Conservation (phyloP, 768 basidiomycete species). For the Lepiota venenata region DNA sequence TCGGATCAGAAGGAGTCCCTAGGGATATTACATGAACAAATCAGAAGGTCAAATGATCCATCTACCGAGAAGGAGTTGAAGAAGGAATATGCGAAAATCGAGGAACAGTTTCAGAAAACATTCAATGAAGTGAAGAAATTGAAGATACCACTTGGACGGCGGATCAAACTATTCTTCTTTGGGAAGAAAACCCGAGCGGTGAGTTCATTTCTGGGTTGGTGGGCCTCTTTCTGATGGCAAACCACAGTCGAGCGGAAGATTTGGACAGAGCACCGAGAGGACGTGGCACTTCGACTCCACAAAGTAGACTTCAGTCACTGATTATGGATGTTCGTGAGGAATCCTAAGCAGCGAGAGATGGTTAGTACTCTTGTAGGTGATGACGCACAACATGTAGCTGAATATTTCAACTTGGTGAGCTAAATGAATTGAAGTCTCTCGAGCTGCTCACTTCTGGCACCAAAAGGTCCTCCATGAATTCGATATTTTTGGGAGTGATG, state of each 20-base stretch:
- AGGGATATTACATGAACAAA: neutral
- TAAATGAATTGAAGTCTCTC: neutral
- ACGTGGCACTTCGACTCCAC: too few species aligned
- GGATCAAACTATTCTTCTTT: constrained; percentile 4
- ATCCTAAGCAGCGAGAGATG: neutral
- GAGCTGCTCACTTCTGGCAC: too few species aligned
- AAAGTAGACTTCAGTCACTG: too few species aligned
- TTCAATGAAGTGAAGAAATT: constrained; percentile 15
- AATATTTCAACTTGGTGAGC: neutral
- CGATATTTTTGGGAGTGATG: neutral
- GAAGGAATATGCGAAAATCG: constrained; percentile 7
- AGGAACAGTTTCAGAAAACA: constrained; percentile 16
- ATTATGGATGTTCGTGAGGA: neutral
- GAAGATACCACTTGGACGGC: constrained; percentile 6
- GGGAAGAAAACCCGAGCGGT: constrained; percentile 1
- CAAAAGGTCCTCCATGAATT: neutral
- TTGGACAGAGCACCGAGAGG: too few species aligned
- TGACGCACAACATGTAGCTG: neutral
- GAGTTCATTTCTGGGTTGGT: neutral
- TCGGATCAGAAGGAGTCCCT: constrained; percentile 19
- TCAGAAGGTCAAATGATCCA: constrained; percentile 9
- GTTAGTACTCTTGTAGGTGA: neutral
- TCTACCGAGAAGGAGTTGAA: neutral
- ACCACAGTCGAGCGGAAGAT: too few species aligned
- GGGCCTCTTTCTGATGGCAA: too few species aligned